Evolutionary conservation across 768 basidiomycete species (phyloP), one percentile per base, ranked within the genome.

Genomic region (Gloeopeniophorella convolvens): DNA sequence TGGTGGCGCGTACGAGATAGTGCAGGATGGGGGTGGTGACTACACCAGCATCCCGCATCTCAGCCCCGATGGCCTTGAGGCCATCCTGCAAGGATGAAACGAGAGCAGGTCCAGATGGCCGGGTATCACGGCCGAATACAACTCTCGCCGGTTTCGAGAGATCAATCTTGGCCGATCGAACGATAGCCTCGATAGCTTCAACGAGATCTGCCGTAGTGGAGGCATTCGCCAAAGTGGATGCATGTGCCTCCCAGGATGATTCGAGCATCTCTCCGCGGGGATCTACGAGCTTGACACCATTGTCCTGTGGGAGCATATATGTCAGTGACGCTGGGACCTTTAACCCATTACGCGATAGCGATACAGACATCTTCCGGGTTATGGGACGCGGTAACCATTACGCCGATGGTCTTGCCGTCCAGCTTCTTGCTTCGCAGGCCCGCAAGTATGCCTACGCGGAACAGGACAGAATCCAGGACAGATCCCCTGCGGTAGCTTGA

Each of bases 371-470:
- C 46, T 43, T 94, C 94, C n/a, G 96, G 95, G 65, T 99, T 99
- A 68, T 99, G 96, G n/a, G 92, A 95, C 2, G 96, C 96, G 31
- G 96, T 99, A 64, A 99, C 85, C 96, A 99, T 98, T 18, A 98
- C 89, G 13, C 96, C 96, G 60, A 99, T 87, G 21, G 83, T 85
- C 64, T 83, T 86, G 23, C 96, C 92, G 63, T 85, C 84, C n/a
- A 93, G 75, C 56, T 80, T 83, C 72, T 86, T 96, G 70, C 93
- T 97, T 50, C 96, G 73, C 42, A 99, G 74, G 5, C 78, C 89
- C 37, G 96, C 96, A 15, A 99, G 72, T 33, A 98, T 69, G 10
- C 91, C 96, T 12, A 95, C 85, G 58, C 93, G 80, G 72, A 96
- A 97, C 57, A 99, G 74, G n/a, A 95, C 92, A 9, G 86, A 86